phyloP scores from a whole-genome alignment of 169 alveolate species.

The Eimeria acervulina region DNA sequence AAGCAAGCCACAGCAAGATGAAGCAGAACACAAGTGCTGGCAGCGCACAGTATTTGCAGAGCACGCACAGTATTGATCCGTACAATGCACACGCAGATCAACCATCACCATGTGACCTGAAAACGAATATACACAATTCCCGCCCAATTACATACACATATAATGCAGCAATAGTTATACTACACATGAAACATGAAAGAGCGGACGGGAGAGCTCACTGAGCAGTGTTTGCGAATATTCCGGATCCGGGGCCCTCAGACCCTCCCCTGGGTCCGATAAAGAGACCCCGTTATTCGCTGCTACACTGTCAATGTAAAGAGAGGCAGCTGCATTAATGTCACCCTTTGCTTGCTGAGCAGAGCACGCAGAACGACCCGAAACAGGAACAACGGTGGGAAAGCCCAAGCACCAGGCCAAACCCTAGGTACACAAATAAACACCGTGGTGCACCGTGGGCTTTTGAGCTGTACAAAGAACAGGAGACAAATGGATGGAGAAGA shows the following conservation, averaged over 20 bases:
- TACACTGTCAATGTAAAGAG: constrained; percentile 21
- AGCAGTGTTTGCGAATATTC: constrained; percentile 56
- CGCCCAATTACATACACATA: neutral
- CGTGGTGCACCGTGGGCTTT: neutral
- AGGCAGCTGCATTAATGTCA: constrained; percentile 57
- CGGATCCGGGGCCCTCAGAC: constrained; percentile 61
- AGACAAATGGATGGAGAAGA: neutral
- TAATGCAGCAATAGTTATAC: neutral
- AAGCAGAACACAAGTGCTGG: neutral
- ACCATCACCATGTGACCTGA: neutral
- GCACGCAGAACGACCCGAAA: neutral
- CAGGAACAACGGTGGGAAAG: neutral
- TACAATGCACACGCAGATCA: neutral
- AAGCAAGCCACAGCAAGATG: neutral
- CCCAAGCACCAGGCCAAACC: neutral
- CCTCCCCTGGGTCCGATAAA: neutral
- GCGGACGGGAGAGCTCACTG: neutral
- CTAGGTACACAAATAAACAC: neutral
- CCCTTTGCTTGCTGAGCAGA: constrained; percentile 44
- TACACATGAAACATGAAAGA: neutral
- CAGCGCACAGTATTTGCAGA: neutral
- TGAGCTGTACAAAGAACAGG: neutral
- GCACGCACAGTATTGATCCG: neutral
- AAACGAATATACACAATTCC: neutral
- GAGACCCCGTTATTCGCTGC: neutral